These are phyloP conservation scores for Bacterosira constricta DNA, from an alignment of 108 stramenopile genomes.

Conservation along the genomic window DNA sequence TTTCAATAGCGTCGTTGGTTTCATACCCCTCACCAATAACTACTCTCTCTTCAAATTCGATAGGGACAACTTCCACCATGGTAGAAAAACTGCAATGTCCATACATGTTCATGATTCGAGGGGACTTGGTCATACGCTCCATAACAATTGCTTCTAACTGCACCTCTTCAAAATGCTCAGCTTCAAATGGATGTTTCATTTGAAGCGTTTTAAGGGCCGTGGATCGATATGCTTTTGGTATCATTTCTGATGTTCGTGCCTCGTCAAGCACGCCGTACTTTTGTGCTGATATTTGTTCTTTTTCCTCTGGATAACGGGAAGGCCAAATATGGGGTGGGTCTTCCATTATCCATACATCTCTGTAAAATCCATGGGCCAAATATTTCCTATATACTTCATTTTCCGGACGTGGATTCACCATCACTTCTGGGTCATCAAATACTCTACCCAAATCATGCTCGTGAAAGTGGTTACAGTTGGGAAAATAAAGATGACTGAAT, in stretches of 20 bases:
- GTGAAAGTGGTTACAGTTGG: conserved; percentile 72
- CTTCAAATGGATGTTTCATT: conserved; percentile 34
- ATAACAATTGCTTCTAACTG: conserved; percentile 69
- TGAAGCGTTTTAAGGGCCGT: conserved; percentile 56
- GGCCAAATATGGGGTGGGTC: conserved; percentile 38
- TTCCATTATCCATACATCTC: conserved; percentile 67
- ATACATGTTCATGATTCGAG: conserved; percentile 70
- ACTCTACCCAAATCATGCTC: conserved; percentile 50
- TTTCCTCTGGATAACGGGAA: conserved; percentile 12
- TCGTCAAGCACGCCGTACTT: conserved; percentile 19
- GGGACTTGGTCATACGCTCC: conserved; percentile 67
- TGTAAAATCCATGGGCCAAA: conserved; percentile 65
- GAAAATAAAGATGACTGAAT: conserved; percentile 44
- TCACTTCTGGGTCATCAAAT: conserved; percentile 37
- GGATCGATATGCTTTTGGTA: conserved; percentile 28
- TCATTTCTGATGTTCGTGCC: conserved; percentile 18
- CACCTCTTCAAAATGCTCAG: conserved; percentile 22
- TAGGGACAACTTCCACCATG: conserved; percentile 57
- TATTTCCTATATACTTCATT: conserved; percentile 44
- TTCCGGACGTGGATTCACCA: conserved; percentile 21
- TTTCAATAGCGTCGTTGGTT: conserved; percentile 39
- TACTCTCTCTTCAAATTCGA: conserved; percentile 61
- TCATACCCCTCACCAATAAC: conserved; percentile 47
- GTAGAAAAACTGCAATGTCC: conserved; percentile 72
- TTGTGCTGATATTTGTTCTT: conserved; percentile 1